phyloP scores from a whole-genome alignment of 1,139 yeast species.

The Lodderomyces metapsilosis region DNA sequence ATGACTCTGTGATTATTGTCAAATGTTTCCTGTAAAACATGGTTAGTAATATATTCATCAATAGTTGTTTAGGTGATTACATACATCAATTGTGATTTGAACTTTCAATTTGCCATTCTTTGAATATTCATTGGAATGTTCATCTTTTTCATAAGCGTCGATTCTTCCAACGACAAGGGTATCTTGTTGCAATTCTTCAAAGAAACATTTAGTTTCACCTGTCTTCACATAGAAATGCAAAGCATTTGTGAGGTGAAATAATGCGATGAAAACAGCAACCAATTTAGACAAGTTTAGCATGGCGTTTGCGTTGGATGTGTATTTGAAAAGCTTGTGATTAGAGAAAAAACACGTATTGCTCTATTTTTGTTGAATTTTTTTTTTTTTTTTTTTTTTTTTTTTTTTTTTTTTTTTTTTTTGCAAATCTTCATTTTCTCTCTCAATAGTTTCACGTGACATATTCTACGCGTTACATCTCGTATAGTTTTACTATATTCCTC shows the following conservation, averaged over 20 bases:
- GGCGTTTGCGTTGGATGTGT: no score
- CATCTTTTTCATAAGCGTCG: constrained; percentile 40
- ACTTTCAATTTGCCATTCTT: constrained; percentile 34
- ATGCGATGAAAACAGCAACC: constrained; percentile 3
- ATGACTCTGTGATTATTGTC: constrained; percentile 48
- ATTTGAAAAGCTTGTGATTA: not conserved
- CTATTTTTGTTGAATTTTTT: not conserved
- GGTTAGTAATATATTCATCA: not conserved
- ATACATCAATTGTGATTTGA: constrained; percentile 40
- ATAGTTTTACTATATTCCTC: not conserved
- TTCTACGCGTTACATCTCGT: not conserved
- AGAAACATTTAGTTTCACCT: constrained; percentile 47
- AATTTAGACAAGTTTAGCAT: not conserved
- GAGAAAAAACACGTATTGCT: not conserved
- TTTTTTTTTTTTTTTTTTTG: not conserved
- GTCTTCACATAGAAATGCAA: constrained; percentile 48
- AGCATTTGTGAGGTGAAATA: constrained; percentile 20
- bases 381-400: not conserved
- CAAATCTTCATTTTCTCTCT: not conserved
- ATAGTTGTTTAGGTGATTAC: constrained; percentile 12
- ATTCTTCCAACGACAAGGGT: constrained; percentile 47
- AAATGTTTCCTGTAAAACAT: constrained; percentile 37
- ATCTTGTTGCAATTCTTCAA: constrained; percentile 42
- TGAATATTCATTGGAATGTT: constrained; percentile 28
- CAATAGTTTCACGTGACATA: constrained; percentile 3